Base-by-base conservation (phyloP, 331 rosid species). In the Rosa hybrid region DNA sequence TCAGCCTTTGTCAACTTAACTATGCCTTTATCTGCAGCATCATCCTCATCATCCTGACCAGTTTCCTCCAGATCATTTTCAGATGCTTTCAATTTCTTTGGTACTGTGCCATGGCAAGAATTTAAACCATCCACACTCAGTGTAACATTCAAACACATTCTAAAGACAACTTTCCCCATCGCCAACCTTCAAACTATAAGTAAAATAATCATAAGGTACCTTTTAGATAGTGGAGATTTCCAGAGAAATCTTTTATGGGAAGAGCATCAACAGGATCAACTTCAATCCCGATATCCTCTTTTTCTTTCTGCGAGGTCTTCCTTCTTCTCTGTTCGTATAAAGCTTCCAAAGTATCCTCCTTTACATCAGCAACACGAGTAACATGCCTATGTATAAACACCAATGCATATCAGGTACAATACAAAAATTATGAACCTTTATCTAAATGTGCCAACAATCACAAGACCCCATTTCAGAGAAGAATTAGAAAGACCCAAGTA, bases 211-310 rank as follows among this genome's bases (percentile, higher is more conserved):
- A 44, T 21, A 4, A 57, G 1, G 70, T 49, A 96, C 98, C 88
- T 74, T 89, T 89, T 50, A 93, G 88, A 76, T 86, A 96, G 81
- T 85, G 63, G 77, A 96, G 83, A 81, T 86, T 74, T 67, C 99
- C 99, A 82, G 91, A 96, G 67, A 90, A 87, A 16, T 93, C 86
- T 86, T 96, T 96, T 65, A 96, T 86, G 8, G 99, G 98, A 87
- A 96, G 98, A 38, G 96, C 98, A 42, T 96, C 98, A 13, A 88
- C 97, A 9, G 86, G 91, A 80, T 96, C 94, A 82, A 93, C 96
- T 84, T 88, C 91, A 74, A 84, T 48, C 77, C 86, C 83, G 13
- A 60, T 74, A 45, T 87, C 90, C 81, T 91, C 98, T 50, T 84
- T 86, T 46, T 87, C 93, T 62, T 88, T 91, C 82, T 76, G 90